Base-by-base conservation (phyloP, 495 filamentous ascomycete genomes). In the Aspergillus nidulans region DNA sequence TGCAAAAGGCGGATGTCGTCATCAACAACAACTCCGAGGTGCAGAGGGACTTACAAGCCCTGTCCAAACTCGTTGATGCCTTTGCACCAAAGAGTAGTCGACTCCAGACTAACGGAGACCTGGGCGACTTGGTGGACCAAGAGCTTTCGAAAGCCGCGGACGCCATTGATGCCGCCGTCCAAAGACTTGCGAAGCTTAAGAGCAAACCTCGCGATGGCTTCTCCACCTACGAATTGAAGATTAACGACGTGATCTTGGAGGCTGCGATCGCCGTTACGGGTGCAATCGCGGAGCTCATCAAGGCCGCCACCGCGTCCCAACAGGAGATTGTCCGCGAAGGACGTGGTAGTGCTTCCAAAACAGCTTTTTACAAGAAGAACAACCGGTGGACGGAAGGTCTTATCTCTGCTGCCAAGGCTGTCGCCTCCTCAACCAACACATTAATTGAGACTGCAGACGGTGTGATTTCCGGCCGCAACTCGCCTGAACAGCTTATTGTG, bases 351-450 rank as follows among this genome's bases (percentile, higher is more conserved):
- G 88, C 90, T 34, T 94, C 91, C 36, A 81, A 84, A 21, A 92
- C 92, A n/a, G 90, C 91, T 32, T 98, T 97, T 78, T 98, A 98
- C 85, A 98, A 98, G 81, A 96, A 96, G 76, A 95, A 97, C 79
- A 90, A 90, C 62, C 85, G 94, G 38, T 98, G 94, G 94, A 97
- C 94, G 0, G 95, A 98, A 66, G 94, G 94, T 44, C 81, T 98
- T 42, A 96, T 98, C 68, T 95, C 89, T 30, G 94, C 94, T 4
- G 94, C 94, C 47, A 97, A 97, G 74, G 94, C 94, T 1, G 95
- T 98, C 6, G 94, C 94, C 12, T 67, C 76, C 3, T 92, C 89
- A 0, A 98, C 95, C 40, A 97, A 96, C 75, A 94, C 84, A 30
- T 79, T 98, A 56, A 98, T 97, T 60, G 95, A 97, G 77, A 97